Base-by-base conservation (phyloP, 2,329 filamentous ascomycete genomes). In the Botrytis hyacinthi region DNA sequence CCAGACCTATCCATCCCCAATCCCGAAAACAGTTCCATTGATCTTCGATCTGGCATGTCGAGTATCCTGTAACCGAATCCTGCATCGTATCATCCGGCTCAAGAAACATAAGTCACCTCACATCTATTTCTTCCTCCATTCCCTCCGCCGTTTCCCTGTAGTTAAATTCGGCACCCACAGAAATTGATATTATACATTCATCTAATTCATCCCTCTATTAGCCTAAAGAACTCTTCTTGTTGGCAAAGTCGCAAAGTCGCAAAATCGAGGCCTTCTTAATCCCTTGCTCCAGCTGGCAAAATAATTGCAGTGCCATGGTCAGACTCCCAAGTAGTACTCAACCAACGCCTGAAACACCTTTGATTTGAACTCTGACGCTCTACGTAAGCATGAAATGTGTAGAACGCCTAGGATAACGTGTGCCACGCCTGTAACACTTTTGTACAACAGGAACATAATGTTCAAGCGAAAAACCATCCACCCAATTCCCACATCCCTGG, bases 401-500 rank as follows among this genome's bases (percentile, higher is more conserved):
- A 22, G 14, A 37, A 51, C 46, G 16, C 46, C n/a, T 35, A 40
- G 42, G 40, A 22, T 26, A 67, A 51, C 32, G 4, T 14, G 26
- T 54, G 12, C 26, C 61, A 37, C 22, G 26, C 48, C 35, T 37
- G 1, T 37, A 26, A 37, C 22, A 54, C 46, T 54, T 51, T 51
- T 51, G 32, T 54, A 54, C 26, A 54, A 29, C 22, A 46, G 29
- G 3, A 46, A 40, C n/a, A 26, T 37, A 16, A 57, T 9, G 6
- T 12, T 77, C 72, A 78, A 63, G 74, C 70, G 40, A 78, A 73
- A 57, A 97, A 96, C 94, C 94, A 97, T 0, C 94, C 94, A 5
- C 94, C 94, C 26, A 85, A 84, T 78, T 97, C 94, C 94, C 94
- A 97, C 63, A 90, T 82, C 0, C 94, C 93, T 3, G 89, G 84